Evolutionary conservation across 345 rosid genomes (phyloP), one percentile per base, ranked within the genome.

Genomic region (Aegle marmelos): DNA sequence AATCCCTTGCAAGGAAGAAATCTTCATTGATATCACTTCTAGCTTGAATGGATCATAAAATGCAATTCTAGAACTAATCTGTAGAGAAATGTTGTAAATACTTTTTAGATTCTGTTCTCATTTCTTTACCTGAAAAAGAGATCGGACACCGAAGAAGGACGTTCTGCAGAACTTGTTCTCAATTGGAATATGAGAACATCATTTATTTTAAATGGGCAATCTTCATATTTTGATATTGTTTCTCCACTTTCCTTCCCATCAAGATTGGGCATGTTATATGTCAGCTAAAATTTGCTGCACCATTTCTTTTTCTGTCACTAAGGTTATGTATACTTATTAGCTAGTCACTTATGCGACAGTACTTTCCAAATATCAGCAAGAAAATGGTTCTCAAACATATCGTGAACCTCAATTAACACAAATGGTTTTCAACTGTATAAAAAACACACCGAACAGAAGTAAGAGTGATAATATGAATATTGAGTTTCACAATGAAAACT

Each of bases 1-100:
- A 14, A 82, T 87, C 62, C 89, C 89, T 19, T 87, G 89, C 75
- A 82, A 68, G 74, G 88, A 87, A 81, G 84, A 85, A 60, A 27
- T 62, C 22, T 86, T 85, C 58, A 61, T 83, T 50, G 64, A 66
- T 50, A 78, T 84, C 57, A 82, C 81, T 75, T 87, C 86, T n/a
- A 31, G 66, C 61, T 68, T 72, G 74, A 69, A 48, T 48, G 34
- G 62, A 31, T 48, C 37, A 45, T 80, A 14, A 45, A 19, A 25
- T 2, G 25, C 54, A 30, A 1, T 58, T 28, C 1, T 22, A 31
- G 5, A 56, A 66, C 41, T 30, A 27, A 80, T 10, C 25, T 62
- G 24, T 57, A 22, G 13, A 61, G 16, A 27, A 76, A 25, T 79
- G 76, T 79, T 79, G 39, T 64, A 76, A 59, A 60, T 45, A 11